Evolutionary conservation across 768 basidiomycete species (phyloP), one percentile per base, ranked within the genome.

Genomic region (Suillus variegatus): DNA sequence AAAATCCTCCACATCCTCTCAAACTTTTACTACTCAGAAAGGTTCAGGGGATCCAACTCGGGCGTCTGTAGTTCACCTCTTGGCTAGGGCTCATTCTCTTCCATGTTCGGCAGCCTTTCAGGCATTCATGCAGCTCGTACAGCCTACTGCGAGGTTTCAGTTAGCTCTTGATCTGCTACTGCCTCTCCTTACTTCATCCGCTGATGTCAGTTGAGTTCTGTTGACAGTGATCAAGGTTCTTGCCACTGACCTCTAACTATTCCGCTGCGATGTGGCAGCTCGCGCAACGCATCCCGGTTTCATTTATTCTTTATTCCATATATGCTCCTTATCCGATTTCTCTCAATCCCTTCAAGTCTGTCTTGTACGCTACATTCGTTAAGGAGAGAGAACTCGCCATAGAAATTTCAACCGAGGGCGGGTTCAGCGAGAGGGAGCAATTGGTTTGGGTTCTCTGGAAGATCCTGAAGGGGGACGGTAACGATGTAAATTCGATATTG

Each of bases 381-480:
- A 86, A 82, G 73, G 92, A 93, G 78, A 81, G 89, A 70, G 86
- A 87, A 70, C 79, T 81, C 70, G 90, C 91, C 25, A 78, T 84
- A 58, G 77, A 72, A 60, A 73, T 86, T 61, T 79, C 88, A n/a
- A 79, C 71, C 10, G 74, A 80, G 41, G 80, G 80, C 62, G 82
- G 84, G 35, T 81, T 82, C 65, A 82, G 85, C 64, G 81, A 82
- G 60, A 91, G 87, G 73, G 91, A 93, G 72, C 92, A 92, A 71
- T 79, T 93, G 58, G 89, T 93, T 46, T 93, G 92, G 91, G 92
- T 93, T 52, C 80, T 93, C 66, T 93, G 91, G 91, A 93, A 93
- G 78, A 90, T 93, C 64, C 78, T 93, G 63, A 91, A 87, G 74
- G 92, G 92, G 61, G 91, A 93, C 73, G 92, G 92, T 22, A 88